Percentiles rank a stretch among this genome's conserved stretches.
phyloP scores from a whole-genome alignment of 257 asterid genomes.

The Lavandula angustifolia region DNA sequence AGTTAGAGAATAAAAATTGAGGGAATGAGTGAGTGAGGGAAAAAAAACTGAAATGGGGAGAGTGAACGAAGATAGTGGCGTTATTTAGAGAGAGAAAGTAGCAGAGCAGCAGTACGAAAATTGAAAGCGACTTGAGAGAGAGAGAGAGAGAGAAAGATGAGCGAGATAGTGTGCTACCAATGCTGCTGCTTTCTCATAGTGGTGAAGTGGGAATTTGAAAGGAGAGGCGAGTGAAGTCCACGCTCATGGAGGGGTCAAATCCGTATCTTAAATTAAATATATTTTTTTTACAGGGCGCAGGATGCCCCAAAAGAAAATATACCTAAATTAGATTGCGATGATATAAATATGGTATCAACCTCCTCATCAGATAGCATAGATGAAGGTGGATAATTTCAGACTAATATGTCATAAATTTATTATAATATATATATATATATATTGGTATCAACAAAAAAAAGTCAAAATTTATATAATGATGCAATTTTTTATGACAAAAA shows the following conservation, averaged over 20 bases:
- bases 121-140: conserved; percentile 38
- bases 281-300: no score
- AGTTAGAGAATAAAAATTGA: conserved; percentile 36
- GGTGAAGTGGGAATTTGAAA: conserved; percentile 29
- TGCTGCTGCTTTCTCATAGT: conserved; percentile 36
- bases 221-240: conserved; percentile 24
- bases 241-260: conserved; percentile 8
- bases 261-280: no score
- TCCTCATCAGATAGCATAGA: no score
- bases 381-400: no score
- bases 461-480: no score
- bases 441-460: no score
- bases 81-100: conserved; percentile 40
- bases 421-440: no score
- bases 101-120: conserved; percentile 30
- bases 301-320: no score
- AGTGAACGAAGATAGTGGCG: conserved; percentile 37
- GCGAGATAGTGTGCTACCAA: conserved; percentile 14
- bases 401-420: no score
- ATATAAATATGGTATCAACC: no score
- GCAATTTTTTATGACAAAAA: no score
- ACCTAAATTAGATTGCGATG: no score
- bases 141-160: conserved; percentile 32
- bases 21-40: conserved; percentile 15
- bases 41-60: conserved; percentile 15